These are phyloP conservation scores for Penicillium bovifimosum DNA, from an alignment of 495 filamentous ascomycete genomes.

Conservation along the genomic window DNA sequence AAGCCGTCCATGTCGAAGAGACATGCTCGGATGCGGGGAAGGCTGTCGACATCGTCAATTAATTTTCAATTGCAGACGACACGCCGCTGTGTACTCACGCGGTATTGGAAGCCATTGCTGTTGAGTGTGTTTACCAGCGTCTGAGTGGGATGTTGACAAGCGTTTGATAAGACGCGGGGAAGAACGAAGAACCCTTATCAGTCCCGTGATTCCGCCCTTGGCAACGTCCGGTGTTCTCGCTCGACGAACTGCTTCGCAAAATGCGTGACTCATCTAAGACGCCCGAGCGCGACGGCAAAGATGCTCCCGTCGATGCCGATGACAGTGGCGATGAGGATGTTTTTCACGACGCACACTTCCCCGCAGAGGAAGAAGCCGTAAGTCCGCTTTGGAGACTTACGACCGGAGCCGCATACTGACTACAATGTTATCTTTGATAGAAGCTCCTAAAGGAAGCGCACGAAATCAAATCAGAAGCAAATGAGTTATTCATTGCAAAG, in stretches of 20 bases:
- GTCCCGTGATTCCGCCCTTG: conserved; percentile 22
- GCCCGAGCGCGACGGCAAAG: conserved; percentile 10
- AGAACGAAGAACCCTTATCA: conserved; percentile 15
- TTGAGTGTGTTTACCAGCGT: neutral
- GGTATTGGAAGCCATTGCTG: conserved; percentile 13
- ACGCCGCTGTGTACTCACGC: conserved; percentile 2
- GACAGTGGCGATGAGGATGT: conserved; percentile 41
- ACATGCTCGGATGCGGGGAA: conserved; percentile 80
- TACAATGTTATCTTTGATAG: conserved; percentile 30
- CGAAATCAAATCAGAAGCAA: conserved; percentile 70
- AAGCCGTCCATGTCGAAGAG: conserved; percentile 99
- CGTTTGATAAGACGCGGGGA: conserved; percentile 21
- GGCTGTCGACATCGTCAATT: conserved; percentile 36
- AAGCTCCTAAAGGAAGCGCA: conserved; percentile 66
- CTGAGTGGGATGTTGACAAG: neutral
- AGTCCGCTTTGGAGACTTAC: conserved; percentile 17
- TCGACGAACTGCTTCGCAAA: conserved; percentile 4
- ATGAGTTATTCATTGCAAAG: conserved; percentile 63
- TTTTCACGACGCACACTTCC: conserved; percentile 51
- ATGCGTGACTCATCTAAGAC: conserved; percentile 10
- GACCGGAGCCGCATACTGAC: conserved; percentile 3
- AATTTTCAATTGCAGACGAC: neutral
- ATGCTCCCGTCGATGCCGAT: conserved; percentile 13
- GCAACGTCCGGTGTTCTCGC: conserved; percentile 1
- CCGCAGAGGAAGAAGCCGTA: conserved; percentile 75